phyloP scores from a whole-genome alignment of 208 protist genomes.

The Wallacemonas rigidus region DNA sequence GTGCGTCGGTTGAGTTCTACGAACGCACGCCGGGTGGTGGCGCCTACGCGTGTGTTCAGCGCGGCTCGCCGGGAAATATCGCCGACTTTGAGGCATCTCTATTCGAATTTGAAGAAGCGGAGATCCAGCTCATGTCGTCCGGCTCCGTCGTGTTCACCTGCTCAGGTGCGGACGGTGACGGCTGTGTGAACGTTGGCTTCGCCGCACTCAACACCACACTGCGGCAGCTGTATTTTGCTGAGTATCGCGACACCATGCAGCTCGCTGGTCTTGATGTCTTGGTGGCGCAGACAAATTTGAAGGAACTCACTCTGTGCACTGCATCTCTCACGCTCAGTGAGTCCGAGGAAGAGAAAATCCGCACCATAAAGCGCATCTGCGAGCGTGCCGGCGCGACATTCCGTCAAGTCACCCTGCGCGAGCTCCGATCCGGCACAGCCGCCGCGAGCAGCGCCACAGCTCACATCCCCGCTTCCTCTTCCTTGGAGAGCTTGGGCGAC shows the following conservation, averaged over 20 bases:
- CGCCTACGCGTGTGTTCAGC: conserved; percentile 77
- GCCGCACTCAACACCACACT: conserved; percentile 86
- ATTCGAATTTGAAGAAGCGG: conserved; percentile 86
- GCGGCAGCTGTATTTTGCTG: conserved; percentile 68
- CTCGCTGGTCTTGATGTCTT: conserved; percentile 78
- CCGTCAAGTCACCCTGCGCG: conserved; percentile 30
- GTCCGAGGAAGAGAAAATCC: conserved; percentile 49
- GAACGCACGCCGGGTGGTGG: conserved; percentile 55
- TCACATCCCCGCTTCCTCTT: conserved; percentile 5
- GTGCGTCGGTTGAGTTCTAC: conserved; percentile 81
- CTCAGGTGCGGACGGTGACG: conserved; percentile 13
- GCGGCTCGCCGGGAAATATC: conserved; percentile 86
- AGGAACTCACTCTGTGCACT: conserved; percentile 66
- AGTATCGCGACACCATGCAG: conserved; percentile 79
- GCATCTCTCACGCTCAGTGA: conserved; percentile 11
- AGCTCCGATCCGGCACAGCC: conserved; percentile 27
- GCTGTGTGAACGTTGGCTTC: conserved; percentile 62
- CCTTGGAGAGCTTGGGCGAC: conserved; percentile 49
- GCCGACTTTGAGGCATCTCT: conserved; percentile 89
- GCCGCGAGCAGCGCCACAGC: conserved; percentile 21
- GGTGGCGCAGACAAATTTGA: conserved; percentile 82
- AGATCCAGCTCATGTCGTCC: conserved; percentile 81
- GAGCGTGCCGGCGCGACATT: conserved; percentile 73
- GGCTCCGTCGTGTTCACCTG: conserved; percentile 59
- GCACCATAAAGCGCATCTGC: conserved; percentile 73